Conservation (phyloP, 441 rosid species). For the Pelargonium cotyledonis region DNA sequence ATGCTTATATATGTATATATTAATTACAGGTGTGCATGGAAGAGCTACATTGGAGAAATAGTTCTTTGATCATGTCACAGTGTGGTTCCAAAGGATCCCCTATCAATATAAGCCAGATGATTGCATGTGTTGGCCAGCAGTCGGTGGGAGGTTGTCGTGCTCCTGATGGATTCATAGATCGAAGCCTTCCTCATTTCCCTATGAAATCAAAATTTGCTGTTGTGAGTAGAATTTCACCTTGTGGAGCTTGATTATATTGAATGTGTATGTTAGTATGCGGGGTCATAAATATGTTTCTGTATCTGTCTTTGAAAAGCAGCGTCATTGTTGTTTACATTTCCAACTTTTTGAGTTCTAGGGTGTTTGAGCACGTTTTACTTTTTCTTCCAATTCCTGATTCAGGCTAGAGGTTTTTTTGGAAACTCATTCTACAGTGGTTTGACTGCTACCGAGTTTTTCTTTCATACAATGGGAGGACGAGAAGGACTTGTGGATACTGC, state of each 20-base stretch:
- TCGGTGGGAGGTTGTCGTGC: conserved; percentile 96
- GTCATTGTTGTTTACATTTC: too few relatives aligned
- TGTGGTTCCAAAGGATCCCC: conserved; percentile 99
- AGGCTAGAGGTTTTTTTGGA: conserved; percentile 99
- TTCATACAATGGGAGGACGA: conserved; percentile 98
- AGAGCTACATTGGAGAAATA: conserved; percentile 92
- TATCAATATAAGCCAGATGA: conserved; percentile 97
- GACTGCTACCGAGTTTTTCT: conserved; percentile 94
- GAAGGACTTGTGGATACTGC: conserved; percentile 99
- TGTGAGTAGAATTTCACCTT: conserved; percentile 37
- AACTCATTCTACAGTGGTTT: conserved; percentile 95
- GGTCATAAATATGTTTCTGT: too few relatives aligned
- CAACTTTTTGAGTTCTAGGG: too few relatives aligned
- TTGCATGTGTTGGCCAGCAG: conserved; percentile 98
- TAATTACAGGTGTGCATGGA: conserved; percentile 61
- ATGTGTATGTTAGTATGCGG: background rate
- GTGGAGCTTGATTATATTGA: conserved; percentile 5
- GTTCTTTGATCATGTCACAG: conserved; percentile 97
- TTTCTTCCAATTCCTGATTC: conserved; percentile 20
- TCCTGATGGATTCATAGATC: conserved; percentile 93
- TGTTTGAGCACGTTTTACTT: too few relatives aligned
- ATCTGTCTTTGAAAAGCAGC: too few relatives aligned
- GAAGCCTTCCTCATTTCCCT: conserved; percentile 96
- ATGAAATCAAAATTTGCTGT: conserved; percentile 68
- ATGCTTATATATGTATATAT: conserved; percentile 7